phyloP scores from a whole-genome alignment of 805 yeast genomes.

The Wickerhamomyces xylosicus region DNA sequence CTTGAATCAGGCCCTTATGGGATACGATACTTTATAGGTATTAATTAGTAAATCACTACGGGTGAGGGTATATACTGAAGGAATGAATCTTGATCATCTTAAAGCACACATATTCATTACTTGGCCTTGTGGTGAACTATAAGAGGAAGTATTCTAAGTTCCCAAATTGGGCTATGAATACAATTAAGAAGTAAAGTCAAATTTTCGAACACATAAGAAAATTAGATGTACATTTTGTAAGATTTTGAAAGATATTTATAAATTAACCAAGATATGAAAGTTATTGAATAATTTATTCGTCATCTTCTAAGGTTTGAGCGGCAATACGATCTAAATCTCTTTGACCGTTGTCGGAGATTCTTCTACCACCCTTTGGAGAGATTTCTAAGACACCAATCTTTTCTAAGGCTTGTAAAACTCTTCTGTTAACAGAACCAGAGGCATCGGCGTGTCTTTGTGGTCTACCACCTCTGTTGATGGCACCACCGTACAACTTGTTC shows the following conservation, averaged over 20 bases:
- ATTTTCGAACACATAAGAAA: neutral
- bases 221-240: constrained; percentile 7
- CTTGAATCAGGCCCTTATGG: too few species aligned
- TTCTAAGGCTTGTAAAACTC: constrained; percentile 94
- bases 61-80: too few species aligned
- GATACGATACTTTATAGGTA: too few species aligned
- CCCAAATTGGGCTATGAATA: too few species aligned
- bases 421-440: constrained; percentile 99
- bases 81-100: too few species aligned
- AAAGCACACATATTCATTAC: too few species aligned
- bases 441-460: constrained; percentile 98
- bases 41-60: too few species aligned
- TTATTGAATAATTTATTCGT: constrained; percentile 33
- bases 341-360: constrained; percentile 98
- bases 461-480: constrained; percentile 97
- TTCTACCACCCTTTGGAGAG: constrained; percentile 98
- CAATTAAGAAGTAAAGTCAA: too few species aligned
- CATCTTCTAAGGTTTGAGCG: constrained; percentile 94
- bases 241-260: constrained; percentile 5
- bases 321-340: constrained; percentile 99
- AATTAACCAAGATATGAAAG: neutral
- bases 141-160: too few species aligned
- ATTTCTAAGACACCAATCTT: constrained; percentile 95
- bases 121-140: too few species aligned
- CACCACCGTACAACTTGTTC: constrained; percentile 99